phyloP scores from a whole-genome alignment of 352 stramenopile species.

The Paralagenidium karlingii region DNA sequence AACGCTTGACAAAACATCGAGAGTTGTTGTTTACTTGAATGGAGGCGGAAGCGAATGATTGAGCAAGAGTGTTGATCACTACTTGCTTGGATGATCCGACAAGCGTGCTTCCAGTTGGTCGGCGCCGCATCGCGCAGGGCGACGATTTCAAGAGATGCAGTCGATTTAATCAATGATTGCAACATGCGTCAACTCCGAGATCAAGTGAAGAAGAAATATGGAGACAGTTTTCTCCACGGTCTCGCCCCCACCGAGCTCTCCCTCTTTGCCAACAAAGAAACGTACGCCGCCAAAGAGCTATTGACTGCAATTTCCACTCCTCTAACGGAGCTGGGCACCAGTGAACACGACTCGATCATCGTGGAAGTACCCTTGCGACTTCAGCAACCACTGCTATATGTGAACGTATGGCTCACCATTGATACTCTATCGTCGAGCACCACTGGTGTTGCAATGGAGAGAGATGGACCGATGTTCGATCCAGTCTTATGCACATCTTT shows the following conservation, averaged over 20 bases:
- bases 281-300: not conserved
- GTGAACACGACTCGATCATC: constrained; percentile 4
- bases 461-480: constrained; percentile 6
- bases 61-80: too few relatives aligned
- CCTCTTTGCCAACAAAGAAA: constrained; percentile 2
- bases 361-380: constrained; percentile 4
- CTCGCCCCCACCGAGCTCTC: constrained; percentile 1
- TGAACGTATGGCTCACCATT: constrained; percentile 1
- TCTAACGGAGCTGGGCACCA: constrained; percentile 2
- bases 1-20: too few relatives aligned
- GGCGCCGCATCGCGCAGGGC: constrained; percentile 1
- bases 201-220: constrained; percentile 1
- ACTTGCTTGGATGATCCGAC: constrained; percentile 2
- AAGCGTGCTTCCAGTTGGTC: constrained; percentile 8
- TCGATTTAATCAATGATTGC: constrained; percentile 2
- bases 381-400: too few relatives aligned
- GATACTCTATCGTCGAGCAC: constrained; percentile 3
- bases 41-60: too few relatives aligned
- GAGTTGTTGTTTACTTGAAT: too few relatives aligned
- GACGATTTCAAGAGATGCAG: constrained; percentile 2
- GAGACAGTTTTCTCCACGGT: not conserved
- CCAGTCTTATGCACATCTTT: constrained; percentile 6
- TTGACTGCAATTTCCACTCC: constrained; percentile 3
- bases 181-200: constrained; percentile 4
- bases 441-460: constrained; percentile 7